Base-by-base conservation (phyloP, 495 filamentous ascomycete genomes). In the Staphylotrichum longicolle region DNA sequence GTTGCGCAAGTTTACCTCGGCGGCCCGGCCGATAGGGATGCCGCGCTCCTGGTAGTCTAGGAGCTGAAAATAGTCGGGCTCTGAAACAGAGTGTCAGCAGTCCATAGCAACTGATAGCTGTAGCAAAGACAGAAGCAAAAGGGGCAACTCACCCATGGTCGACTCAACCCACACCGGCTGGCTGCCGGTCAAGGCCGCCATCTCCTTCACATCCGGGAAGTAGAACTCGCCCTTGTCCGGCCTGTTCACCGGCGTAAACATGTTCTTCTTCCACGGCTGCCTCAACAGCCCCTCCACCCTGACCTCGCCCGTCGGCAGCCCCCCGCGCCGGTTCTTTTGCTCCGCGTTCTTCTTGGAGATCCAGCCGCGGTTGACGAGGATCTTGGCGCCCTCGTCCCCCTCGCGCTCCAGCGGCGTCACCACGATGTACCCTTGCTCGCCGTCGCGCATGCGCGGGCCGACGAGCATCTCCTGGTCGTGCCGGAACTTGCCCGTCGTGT, bases 401-500 rank as follows among this genome's bases (percentile, higher is more conserved):
- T 73, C 78, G 32, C 94, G 78, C 73, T 96, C 91, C 14, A 98
- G 78, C 11, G 94, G 94, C 41, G 94, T 98, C 34, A 98, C 77
- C 15, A 98, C 95, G 57, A 91, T 79, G 76, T 84, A 98, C 1
- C 94, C 94, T 68, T 96, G 86, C 69, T 94, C 83, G 42, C 92
- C 93, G 45, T 98, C 93, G 46, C 83, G 83, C 74, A 96, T 85
- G 20, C 94, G 87, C 47, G 94, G 94, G 11, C 94, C 94, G 57
- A 98, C 82, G 12, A 98, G 79, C 93, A 98, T 98, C 76, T 98
- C 94, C 72, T 88, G 85, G 68, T 96, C 92, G 75, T 98, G 94
- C 9, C 88, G 79, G 62, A 88, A 86, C 39, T 72, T 73, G 14
- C 94, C 94, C 1, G 82, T 85, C n/a, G 91, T 85, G 59, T 81